Percentiles rank a stretch among this genome's conserved stretches.
These are phyloP conservation scores for Cucurbita maxima DNA, from an alignment of 306 rosid genomes.

Conservation along the genomic window DNA sequence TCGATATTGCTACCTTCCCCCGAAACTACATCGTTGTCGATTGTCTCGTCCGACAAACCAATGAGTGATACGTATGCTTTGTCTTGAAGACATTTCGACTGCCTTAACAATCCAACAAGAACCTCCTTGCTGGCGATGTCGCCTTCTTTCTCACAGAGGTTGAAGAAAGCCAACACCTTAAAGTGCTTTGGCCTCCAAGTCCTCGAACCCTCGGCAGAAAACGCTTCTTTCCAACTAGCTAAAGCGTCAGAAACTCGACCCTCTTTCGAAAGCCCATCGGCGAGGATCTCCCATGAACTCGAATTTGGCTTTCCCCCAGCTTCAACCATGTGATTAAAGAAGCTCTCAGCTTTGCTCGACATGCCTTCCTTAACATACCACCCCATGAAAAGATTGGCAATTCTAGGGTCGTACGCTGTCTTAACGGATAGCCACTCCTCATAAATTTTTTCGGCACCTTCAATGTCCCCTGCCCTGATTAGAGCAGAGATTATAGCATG, in stretches of 20 bases:
- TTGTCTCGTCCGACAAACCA: constrained; percentile 25
- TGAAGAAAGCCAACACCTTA: constrained; percentile 33
- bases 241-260: constrained; percentile 40
- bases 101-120: constrained; percentile 40
- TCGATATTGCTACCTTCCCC: constrained; percentile 8
- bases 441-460: constrained; percentile 57
- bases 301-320: constrained; percentile 68
- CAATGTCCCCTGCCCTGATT: constrained; percentile 57
- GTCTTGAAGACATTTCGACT: constrained; percentile 27
- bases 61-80: constrained; percentile 38
- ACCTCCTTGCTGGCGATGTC: constrained; percentile 36
- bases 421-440: constrained; percentile 65
- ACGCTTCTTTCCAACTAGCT: constrained; percentile 65
- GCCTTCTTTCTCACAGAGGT: constrained; percentile 41
- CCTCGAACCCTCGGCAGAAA: constrained; percentile 33
- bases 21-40: constrained; percentile 9
- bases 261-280: constrained; percentile 46
- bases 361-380: constrained; percentile 38
- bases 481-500: constrained; percentile 68
- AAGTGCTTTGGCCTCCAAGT: constrained; percentile 63
- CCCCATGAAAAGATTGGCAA: constrained; percentile 53
- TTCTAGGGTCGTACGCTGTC: constrained; percentile 60
- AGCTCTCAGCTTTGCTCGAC: constrained; percentile 37
- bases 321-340: constrained; percentile 40
- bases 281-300: constrained; percentile 72